Base-by-base conservation (phyloP, 495 filamentous ascomycete species). In the Bombardia bombarda region DNA sequence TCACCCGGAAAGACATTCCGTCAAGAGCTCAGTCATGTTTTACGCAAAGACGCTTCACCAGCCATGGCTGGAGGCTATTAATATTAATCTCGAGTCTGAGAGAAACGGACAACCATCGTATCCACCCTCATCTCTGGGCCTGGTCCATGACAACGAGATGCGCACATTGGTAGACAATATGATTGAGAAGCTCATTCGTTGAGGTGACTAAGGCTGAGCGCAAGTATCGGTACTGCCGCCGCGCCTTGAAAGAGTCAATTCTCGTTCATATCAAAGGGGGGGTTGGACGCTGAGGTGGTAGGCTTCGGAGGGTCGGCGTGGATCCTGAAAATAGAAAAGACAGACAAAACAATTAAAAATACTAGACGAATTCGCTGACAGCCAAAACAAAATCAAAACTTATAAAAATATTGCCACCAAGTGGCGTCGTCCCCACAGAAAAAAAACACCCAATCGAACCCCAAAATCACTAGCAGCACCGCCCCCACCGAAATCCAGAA, bases 1-100 rank as follows among this genome's bases (percentile, higher is more conserved):
- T 8, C 30, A 42, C 40, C 40, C 40, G 33, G 26, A 42, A 42
- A 18, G 17, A 23, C 9, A 42, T 32, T 42, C 40, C 10, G 22
- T 32, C 19, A 32, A 34, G 40, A 42, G 19, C 28, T 42, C 40
- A 7, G 40, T 32, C 26, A 41, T 41, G 25, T 31, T 41, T 32
- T 41, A 32, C 25, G 25, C 39, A 32, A 41, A 32, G 18, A 32
- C 26, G 26, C 28, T 41, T 22, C 18, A 14, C 16, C 26, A 32
- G 26, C 39, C 17, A 8, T 30, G 26, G 39, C 9, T 32, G 17
- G 17, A 41, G 39, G 16, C 39, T 41, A 31, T 17, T 13, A 25
- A 41, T 41, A 31, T 17, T 13, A 25, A 41, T 32, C 17, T 32
- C 22, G 26, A 41, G 25, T 16, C 39, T 32, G 17, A 41, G 4